Conservation (phyloP, 1,284 basidiomycete genomes). For the Austroboletus olivaceoglutinosus region DNA sequence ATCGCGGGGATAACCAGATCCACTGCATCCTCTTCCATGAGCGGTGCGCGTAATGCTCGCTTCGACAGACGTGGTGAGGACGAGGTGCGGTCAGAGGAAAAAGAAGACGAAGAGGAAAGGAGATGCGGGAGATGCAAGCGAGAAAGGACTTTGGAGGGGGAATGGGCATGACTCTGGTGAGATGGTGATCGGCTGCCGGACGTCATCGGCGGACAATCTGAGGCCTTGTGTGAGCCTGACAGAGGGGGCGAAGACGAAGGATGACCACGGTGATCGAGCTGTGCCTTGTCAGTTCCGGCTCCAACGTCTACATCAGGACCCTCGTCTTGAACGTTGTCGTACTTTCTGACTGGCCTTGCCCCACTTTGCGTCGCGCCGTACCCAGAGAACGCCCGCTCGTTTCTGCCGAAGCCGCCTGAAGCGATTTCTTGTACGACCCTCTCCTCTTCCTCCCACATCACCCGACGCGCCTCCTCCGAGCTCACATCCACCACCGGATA, state of each 20-base stretch:
- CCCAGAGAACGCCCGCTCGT: conserved; percentile 1
- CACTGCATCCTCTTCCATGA: conserved; percentile 29
- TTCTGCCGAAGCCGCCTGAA: conserved; percentile 8
- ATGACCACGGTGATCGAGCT: neutral
- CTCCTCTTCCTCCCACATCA: conserved; percentile 56
- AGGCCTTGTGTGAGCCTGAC: neutral
- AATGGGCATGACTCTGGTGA: conserved; percentile 2
- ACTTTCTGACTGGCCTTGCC: conserved; percentile 4
- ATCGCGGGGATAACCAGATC: conserved; percentile 24
- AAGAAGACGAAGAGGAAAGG: neutral
- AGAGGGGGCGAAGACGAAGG: conserved; percentile 10
- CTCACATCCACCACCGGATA: conserved; percentile 89
- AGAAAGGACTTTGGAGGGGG: conserved; percentile 9
- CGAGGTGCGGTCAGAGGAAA: conserved; percentile 5
- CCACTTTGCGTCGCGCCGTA: conserved; percentile 29
- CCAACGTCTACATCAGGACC: conserved; percentile 2
- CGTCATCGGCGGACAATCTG: conserved; percentile 9
- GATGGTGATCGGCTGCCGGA: conserved; percentile 11
- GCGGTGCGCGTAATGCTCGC: conserved; percentile 15
- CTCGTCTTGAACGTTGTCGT: conserved; percentile 6
- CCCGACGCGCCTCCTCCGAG: conserved; percentile 61
- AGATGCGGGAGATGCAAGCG: conserved; percentile 10
- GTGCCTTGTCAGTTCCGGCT: neutral
- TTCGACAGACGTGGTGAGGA: conserved; percentile 9
- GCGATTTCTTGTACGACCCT: conserved; percentile 30